Conservation (phyloP, 2,329 filamentous ascomycete species). For the Septoria linicola region DNA sequence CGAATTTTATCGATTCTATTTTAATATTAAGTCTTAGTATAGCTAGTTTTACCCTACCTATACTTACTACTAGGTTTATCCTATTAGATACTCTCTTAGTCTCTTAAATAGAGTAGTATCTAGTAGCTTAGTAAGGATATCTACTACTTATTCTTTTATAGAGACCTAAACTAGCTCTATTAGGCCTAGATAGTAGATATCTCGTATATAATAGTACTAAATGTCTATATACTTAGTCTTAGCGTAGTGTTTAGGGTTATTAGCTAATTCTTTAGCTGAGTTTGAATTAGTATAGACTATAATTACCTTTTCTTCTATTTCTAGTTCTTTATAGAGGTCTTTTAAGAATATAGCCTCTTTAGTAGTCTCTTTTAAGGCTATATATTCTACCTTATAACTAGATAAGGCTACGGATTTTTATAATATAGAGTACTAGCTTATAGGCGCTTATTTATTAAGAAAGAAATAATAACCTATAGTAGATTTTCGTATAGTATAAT, state of each 20-base stretch:
- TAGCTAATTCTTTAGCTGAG: conserved; percentile 12
- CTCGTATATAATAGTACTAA: conserved; percentile 12
- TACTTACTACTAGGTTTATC: too few relatives aligned
- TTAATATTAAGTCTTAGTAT: too few relatives aligned
- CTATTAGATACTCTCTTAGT: conserved; percentile 3
- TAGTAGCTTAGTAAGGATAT: conserved; percentile 9
- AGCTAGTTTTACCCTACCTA: too few relatives aligned
- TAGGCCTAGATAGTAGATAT: not conserved
- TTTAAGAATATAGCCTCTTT: conserved; percentile 14
- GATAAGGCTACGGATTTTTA: conserved; percentile 7
- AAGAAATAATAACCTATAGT: too few relatives aligned
- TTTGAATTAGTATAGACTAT: conserved; percentile 6
- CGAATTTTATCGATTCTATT: not conserved
- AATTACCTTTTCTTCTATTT: conserved; percentile 3
- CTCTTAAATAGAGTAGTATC: not conserved
- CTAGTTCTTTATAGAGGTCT: conserved; percentile 12
- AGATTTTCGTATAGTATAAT: conserved; percentile 9
- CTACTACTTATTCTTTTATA: conserved; percentile 15
- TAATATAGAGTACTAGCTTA: not conserved
- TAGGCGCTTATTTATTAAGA: too few relatives aligned
- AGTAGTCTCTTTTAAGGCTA: conserved; percentile 13
- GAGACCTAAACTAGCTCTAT: conserved; percentile 10
- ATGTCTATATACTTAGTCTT: conserved; percentile 17
- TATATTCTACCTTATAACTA: conserved; percentile 15
- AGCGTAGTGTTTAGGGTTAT: conserved; percentile 7